Percentiles rank a stretch among this genome's conserved stretches.
These are phyloP conservation scores for Rosa hybrid DNA, from an alignment of 331 rosid genomes.

Conservation along the genomic window DNA sequence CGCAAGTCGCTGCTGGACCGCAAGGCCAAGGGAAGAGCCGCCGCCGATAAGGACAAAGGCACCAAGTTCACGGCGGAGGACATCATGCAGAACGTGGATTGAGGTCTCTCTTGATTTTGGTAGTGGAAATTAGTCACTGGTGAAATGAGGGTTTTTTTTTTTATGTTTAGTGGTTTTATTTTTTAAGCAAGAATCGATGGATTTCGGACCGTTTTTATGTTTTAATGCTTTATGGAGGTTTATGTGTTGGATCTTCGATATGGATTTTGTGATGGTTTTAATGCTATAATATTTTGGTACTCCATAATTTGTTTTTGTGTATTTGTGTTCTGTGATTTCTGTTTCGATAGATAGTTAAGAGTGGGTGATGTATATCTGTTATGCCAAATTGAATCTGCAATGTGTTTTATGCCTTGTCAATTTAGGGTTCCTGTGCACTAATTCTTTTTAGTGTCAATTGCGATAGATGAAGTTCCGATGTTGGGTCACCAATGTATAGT, in stretches of 20 bases:
- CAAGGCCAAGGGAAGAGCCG: constrained; percentile 94
- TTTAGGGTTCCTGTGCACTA: neutral
- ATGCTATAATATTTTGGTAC: constrained; percentile 7
- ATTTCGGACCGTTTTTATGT: neutral
- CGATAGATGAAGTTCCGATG: neutral
- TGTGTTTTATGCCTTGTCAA: neutral
- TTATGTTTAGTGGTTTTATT: neutral
- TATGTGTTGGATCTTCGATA: neutral
- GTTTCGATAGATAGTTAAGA: neutral
- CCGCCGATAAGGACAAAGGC: constrained; percentile 92
- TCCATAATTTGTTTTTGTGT: neutral
- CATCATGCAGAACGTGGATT: constrained; percentile 85
- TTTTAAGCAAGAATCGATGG: constrained; percentile 9
- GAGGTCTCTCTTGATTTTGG: constrained; percentile 2
- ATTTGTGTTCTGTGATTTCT: neutral
- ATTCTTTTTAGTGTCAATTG: too few species aligned
- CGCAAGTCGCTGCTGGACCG: constrained; percentile 85
- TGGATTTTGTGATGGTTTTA: constrained; percentile 19
- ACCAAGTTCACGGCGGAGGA: constrained; percentile 92
- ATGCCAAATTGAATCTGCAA: neutral
- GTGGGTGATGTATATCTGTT: neutral
- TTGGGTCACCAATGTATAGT: neutral
- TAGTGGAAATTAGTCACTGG: neutral
- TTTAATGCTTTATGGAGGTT: constrained; percentile 1
- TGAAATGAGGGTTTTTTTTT: neutral